Percentiles rank a stretch among this genome's conserved stretches.
Evolutionary conservation across 2,329 filamentous ascomycete genomes (phyloP).

Genomic region (Thermoascus crustaceus): DNA sequence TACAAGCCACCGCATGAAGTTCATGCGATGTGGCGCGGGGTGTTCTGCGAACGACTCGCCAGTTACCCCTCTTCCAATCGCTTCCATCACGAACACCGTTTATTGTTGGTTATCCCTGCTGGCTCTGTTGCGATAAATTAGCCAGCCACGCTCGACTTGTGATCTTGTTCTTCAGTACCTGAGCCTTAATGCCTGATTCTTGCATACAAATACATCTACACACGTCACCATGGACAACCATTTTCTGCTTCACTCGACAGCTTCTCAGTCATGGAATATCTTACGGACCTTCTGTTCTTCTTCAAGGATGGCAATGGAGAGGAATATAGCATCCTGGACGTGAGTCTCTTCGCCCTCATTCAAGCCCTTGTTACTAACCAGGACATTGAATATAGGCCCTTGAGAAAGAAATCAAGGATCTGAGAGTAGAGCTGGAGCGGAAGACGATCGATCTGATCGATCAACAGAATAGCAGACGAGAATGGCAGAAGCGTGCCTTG

Average conservation of each 20-base stretch:
- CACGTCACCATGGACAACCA: too few relatives aligned
- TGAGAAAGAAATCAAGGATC: not conserved
- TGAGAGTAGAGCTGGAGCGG: not conserved
- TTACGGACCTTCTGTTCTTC: too few relatives aligned
- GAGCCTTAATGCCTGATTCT: not conserved
- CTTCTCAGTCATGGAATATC: too few relatives aligned
- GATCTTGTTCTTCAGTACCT: not conserved
- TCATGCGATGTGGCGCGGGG: constrained; percentile 1
- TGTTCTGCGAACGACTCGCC: not conserved
- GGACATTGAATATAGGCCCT: not conserved
- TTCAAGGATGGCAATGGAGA: too few relatives aligned
- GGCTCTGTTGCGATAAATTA: not conserved
- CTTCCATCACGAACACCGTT: not conserved
- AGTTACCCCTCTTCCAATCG: not conserved
- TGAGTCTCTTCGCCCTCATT: too few relatives aligned
- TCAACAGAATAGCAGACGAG: not conserved
- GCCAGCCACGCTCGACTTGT: not conserved
- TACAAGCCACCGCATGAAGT: not conserved
- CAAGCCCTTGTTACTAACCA: too few relatives aligned
- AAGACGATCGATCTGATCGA: not conserved
- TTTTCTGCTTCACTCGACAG: too few relatives aligned
- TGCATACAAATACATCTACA: too few relatives aligned
- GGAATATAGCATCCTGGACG: too few relatives aligned
- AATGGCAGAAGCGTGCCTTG: not conserved
- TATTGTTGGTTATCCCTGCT: not conserved